Conservation (phyloP, 768 basidiomycete genomes). For the Suillus subaureus region DNA sequence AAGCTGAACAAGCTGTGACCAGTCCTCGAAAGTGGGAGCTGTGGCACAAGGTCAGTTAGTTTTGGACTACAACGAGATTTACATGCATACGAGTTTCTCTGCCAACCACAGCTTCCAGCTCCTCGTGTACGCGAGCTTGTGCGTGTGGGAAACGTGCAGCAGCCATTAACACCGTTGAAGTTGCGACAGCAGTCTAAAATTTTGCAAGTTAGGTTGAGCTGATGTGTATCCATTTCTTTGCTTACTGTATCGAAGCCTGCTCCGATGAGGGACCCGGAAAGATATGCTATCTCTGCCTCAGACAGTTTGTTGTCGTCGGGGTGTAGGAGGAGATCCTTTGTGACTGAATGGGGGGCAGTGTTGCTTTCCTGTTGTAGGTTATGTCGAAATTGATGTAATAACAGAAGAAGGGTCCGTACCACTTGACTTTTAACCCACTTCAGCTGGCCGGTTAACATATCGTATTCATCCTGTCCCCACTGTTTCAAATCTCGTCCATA, state of each 20-base stretch:
- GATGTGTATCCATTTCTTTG: not conserved
- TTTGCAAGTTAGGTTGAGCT: not conserved
- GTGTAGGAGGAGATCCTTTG: conserved; percentile 52
- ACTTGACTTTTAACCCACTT: conserved; percentile 45
- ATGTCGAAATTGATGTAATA: conserved; percentile 27
- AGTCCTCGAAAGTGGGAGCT: conserved; percentile 43
- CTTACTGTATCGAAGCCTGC: conserved; percentile 59
- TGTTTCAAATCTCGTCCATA: conserved; percentile 56
- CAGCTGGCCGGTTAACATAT: conserved; percentile 50
- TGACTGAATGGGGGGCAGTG: conserved; percentile 40
- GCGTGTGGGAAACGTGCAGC: conserved; percentile 38
- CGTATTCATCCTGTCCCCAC: conserved; percentile 56
- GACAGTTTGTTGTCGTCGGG: conserved; percentile 48
- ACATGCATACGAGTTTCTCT: conserved; percentile 32
- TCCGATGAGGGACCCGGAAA: conserved; percentile 64
- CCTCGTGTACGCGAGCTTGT: conserved; percentile 37
- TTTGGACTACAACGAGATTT: not conserved
- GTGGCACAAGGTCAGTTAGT: not conserved
- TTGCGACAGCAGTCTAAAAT: conserved; percentile 28
- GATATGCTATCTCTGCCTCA: conserved; percentile 56
- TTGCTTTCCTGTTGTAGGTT: conserved; percentile 13
- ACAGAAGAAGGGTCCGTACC: conserved; percentile 28
- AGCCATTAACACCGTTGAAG: conserved; percentile 38
- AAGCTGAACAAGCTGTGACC: conserved; percentile 33
- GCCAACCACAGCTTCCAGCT: conserved; percentile 41